Evolutionary conservation across 2,329 filamentous ascomycete species (phyloP), one percentile per base, ranked within the genome.

Genomic region (Pseudogymnoascus sp.): DNA sequence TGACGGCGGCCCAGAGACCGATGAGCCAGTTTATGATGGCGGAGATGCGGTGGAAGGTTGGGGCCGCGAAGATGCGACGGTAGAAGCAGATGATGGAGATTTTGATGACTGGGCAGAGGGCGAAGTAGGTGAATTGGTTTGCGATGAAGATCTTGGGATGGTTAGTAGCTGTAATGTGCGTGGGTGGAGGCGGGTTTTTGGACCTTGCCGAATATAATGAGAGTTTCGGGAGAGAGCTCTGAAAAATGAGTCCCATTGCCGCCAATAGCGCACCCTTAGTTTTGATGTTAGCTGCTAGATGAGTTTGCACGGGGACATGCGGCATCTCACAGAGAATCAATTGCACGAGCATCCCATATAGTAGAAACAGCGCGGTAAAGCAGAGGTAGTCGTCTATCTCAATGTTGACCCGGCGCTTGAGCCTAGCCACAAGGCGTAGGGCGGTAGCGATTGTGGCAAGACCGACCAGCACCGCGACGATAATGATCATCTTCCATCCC

Each of bases 11-110:
- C 62, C 64, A 67, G 1, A 65, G 65, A 2, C 59, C 56, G 50
- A 69, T 63, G 7, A 61, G 65, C 68, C 68, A 70, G 9, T 60
- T 17, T 13, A 70, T 21, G 10, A 66, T 65, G 29, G 65, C 67
- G 6, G 50, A 53, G n/a, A 69, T 64, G 10, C 64, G 64, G 23
- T 37, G 62, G 29, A 59, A 70, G n/a, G n/a, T 33, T 13, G 26
- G 10, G n/a, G 2, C n/a, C 9, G 46, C 2, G 19, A 60, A 60
- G 11, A 60, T 42, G 19, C 59, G 59, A 17, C 38, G 59, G 33
- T 60, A 60, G 33, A 60, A 60, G 59, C 33, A 60, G 59, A 60
- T 60, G 19, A 60, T 42, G 33, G 59, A 60, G n/a, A 60, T 37
- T 42, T 60, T 60, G 17, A 37, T 23, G 6, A 23, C 46, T 26